Evolutionary conservation across 1,284 basidiomycete species (phyloP), one percentile per base, ranked within the genome.

Genomic region (Apiotrichum brassicae): DNA sequence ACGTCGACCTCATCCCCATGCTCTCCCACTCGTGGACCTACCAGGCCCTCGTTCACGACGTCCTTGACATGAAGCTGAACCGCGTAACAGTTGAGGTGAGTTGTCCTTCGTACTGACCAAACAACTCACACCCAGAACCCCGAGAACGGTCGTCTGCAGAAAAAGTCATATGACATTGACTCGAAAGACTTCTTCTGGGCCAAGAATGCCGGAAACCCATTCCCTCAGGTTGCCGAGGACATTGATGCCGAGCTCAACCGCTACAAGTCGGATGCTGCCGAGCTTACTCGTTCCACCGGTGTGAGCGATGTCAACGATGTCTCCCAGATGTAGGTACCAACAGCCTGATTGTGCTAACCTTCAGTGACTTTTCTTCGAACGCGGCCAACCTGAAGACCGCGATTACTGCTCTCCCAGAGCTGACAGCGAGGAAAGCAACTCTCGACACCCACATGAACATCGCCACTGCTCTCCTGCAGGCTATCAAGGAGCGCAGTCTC

Each of bases 401-500:
- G 3, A 97, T 99, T 68, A 98, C 94, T 1, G 91, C 93, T 50
- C 78, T 99, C n/a, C 95, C 95, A 2, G 94, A 98, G 70, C 77
- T 99, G 38, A 97, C 94, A 3, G 92, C 94, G 18, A 81, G 95
- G 38, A 99, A 99, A 65, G 85, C 90, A 40, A 94, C 89, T 2
- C 80, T 99, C 30, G 95, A 99, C 70, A 92, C 94, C 1, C 94
- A 98, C 66, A 98, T 98, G 93, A 97, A 98, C 75, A 97, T 99
- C 49, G 95, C 95, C 28, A 97, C 94, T 3, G 86, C 94, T 7
- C 76, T 99, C 14, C 76, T 99, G 25, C 92, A 95, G 69, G 85
- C 97, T 19, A 97, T 99, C 77, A 97, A 97, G 76, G 83, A 85
- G 57, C 82, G 95, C 40, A 91, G 90, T 6, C 78, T 99, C 22